phyloP scores from a whole-genome alignment of 495 filamentous ascomycete genomes.

The Annulohypoxylon nitens region DNA sequence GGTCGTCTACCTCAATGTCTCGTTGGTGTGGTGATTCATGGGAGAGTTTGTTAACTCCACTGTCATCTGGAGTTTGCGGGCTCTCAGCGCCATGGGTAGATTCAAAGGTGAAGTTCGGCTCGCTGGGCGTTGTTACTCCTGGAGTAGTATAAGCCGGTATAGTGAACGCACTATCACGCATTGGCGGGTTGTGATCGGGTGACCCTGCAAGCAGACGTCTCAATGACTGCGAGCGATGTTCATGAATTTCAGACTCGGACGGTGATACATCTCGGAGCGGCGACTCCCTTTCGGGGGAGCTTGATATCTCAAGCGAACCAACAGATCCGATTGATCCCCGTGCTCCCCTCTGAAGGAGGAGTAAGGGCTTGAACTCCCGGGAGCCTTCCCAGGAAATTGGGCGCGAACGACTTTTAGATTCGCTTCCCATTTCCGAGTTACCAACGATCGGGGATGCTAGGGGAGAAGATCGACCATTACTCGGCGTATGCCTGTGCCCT shows the following conservation, averaged over 20 bases:
- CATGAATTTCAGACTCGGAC: constrained; percentile 23
- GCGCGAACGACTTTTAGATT: constrained; percentile 52
- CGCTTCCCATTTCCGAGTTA: constrained; percentile 47
- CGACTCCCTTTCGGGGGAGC: constrained; percentile 39
- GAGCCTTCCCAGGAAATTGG: constrained; percentile 66
- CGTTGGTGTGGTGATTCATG: constrained; percentile 15
- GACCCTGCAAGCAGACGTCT: constrained; percentile 15
- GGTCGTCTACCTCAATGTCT: constrained; percentile 18
- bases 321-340: constrained; percentile 31
- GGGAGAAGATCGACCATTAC: constrained; percentile 54
- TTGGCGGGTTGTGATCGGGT: constrained; percentile 8
- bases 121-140: neutral
- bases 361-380: constrained; percentile 64
- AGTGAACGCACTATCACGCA: constrained; percentile 18
- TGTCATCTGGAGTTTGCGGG: constrained; percentile 3
- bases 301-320: constrained; percentile 18
- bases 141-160: neutral
- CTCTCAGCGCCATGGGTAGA: neutral
- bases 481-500: constrained; percentile 59
- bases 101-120: constrained; percentile 1
- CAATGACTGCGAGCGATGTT: constrained; percentile 12
- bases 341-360: constrained; percentile 58
- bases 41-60: neutral
- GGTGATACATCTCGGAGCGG: constrained; percentile 21
- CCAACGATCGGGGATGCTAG: constrained; percentile 52